Evolutionary conservation across 2,329 filamentous ascomycete genomes (phyloP).

Genomic region (Cladosporium sp.): DNA sequence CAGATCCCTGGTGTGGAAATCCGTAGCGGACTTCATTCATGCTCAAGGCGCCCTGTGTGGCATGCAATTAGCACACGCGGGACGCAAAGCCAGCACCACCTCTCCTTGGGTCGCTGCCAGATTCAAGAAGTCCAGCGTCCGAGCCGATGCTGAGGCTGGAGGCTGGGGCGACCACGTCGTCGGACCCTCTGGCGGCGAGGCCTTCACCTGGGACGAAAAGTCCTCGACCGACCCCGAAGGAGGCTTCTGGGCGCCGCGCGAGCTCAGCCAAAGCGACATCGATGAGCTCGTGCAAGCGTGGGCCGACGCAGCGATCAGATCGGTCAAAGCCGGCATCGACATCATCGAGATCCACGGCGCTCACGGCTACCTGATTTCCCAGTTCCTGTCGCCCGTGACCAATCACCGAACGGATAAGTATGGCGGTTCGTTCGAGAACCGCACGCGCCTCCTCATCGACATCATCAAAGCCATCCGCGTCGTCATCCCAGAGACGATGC

Average conservation of each 20-base stretch:
- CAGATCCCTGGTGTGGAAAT: constrained; percentile 71
- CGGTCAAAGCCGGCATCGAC: constrained; percentile 66
- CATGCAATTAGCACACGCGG: constrained; percentile 80
- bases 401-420: constrained; percentile 69
- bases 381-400: constrained; percentile 66
- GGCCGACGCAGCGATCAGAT: constrained; percentile 58
- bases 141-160: constrained; percentile 52
- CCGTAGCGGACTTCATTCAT: constrained; percentile 75
- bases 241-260: constrained; percentile 40
- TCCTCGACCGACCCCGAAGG: constrained; percentile 30
- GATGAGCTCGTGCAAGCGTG: constrained; percentile 63
- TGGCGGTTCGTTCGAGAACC: constrained; percentile 70
- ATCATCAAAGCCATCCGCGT: constrained; percentile 56
- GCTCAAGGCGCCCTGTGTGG: constrained; percentile 72
- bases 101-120: constrained; percentile 58
- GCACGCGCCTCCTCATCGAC: constrained; percentile 66
- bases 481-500: constrained; percentile 64
- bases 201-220: constrained; percentile 43
- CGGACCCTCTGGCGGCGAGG: constrained; percentile 53
- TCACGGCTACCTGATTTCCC: constrained; percentile 73
- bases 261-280: constrained; percentile 61
- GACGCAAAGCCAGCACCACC: constrained; percentile 59
- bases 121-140: constrained; percentile 45
- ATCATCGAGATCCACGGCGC: constrained; percentile 78
- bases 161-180: constrained; percentile 57